Evolutionary conservation across 805 yeast genomes (phyloP).

Genomic region (Candida jianshihensis): DNA sequence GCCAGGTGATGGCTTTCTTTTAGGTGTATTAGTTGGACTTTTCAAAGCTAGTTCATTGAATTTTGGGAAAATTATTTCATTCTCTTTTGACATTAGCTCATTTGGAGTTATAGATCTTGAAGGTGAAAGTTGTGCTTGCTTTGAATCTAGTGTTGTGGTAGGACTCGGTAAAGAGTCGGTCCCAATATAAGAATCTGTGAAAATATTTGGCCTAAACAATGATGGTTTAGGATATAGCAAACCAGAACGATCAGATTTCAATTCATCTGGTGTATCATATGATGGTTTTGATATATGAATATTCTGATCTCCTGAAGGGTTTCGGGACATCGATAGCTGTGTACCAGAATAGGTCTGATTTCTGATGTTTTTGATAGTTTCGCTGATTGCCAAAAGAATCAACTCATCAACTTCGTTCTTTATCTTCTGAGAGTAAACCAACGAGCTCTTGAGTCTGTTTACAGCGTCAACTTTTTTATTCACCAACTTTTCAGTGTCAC

Average conservation of each 20-base stretch:
- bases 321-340: not conserved
- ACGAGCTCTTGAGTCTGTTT: slow-evolving; percentile 62
- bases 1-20: slow-evolving; percentile 21
- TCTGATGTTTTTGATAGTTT: slow-evolving; percentile 48
- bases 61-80: slow-evolving; percentile 9
- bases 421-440: slow-evolving; percentile 68
- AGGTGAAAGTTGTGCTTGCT: slow-evolving; percentile 18
- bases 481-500: slow-evolving; percentile 59
- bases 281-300: slow-evolving; percentile 6
- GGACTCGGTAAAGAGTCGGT: slow-evolving; percentile 35
- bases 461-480: slow-evolving; percentile 64
- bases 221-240: slow-evolving; percentile 21
- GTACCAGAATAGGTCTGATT: slow-evolving; percentile 18
- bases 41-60: slow-evolving; percentile 23
- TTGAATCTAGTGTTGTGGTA: slow-evolving; percentile 4
- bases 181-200: slow-evolving; percentile 34
- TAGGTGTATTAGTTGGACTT: slow-evolving; percentile 25
- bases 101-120: slow-evolving; percentile 40
- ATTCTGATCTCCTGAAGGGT: slow-evolving; percentile 1
- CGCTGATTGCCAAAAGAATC: slow-evolving; percentile 55
- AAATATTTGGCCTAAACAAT: slow-evolving; percentile 22
- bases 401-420: slow-evolving; percentile 70
- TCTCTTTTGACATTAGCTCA: slow-evolving; percentile 23
- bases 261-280: slow-evolving; percentile 1
- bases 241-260: slow-evolving; percentile 2